Percentiles rank a stretch among this genome's conserved stretches.
phyloP scores from a whole-genome alignment of 768 basidiomycete genomes.

The Leccinum pellstonianum region DNA sequence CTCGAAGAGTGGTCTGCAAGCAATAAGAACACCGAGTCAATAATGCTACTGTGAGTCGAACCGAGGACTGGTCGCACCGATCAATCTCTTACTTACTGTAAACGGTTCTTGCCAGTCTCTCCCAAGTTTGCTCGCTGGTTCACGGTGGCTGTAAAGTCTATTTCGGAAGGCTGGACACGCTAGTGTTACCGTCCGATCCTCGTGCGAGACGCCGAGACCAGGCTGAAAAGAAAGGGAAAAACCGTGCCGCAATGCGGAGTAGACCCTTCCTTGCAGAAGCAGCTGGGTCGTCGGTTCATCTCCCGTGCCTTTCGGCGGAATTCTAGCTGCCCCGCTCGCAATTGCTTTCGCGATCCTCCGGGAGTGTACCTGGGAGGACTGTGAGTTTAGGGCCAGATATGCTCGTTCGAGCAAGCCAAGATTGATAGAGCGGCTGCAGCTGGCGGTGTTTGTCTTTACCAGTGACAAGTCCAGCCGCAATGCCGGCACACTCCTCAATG shows the following conservation, averaged over 20 bases:
- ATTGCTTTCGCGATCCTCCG: not conserved
- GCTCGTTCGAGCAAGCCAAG: not conserved
- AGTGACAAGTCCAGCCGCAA: slow-evolving; percentile 11
- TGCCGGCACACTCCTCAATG: not conserved
- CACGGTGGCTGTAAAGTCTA: not conserved
- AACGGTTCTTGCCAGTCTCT: not conserved
- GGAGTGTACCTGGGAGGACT: not conserved
- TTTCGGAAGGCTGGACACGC: not conserved
- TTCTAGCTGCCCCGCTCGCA: not conserved
- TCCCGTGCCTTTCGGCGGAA: slow-evolving; percentile 4
- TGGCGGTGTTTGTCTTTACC: slow-evolving; percentile 12
- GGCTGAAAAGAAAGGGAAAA: not conserved
- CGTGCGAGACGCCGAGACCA: slow-evolving; percentile 2
- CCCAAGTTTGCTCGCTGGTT: not conserved
- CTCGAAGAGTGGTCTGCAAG: not conserved
- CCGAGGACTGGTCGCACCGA: not conserved
- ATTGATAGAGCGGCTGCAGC: not conserved
- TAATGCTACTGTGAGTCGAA: not conserved
- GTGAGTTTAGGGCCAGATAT: not conserved
- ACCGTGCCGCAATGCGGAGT: not conserved
- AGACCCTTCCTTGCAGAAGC: not conserved
- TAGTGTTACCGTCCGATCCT: not conserved
- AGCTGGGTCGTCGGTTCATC: not conserved
- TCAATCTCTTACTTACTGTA: not conserved
- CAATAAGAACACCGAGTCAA: not conserved